Evolutionary conservation across 2,329 filamentous ascomycete genomes (phyloP), one percentile per base, ranked within the genome.

Genomic region (Pseudogymnoascus sp.): DNA sequence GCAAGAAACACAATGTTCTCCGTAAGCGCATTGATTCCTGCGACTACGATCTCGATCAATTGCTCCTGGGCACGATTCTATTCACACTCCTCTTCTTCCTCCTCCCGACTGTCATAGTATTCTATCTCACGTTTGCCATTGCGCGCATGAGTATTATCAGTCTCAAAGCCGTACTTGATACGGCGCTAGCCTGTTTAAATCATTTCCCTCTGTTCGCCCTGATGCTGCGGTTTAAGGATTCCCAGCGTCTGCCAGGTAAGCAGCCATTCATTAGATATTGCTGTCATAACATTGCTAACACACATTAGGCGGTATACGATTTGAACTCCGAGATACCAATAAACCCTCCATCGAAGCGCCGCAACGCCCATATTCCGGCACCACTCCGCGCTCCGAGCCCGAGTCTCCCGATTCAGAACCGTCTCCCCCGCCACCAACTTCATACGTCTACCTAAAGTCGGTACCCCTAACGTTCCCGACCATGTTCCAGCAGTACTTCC

Each of bases 11-110:
- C 73, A 99, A 99, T 69, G 89, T 99, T 14, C 84, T 99, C 21
- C 89, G 96, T 66, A 96, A 97, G 72, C 92, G 95, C 77, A 97
- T 99, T 71, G 95, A 99, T 74, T 96, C 93, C 56, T 99, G 95
- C 80, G 95, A 97, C 77, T 99, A 99, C 77, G 95, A 97, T 73
- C 84, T 99, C 23, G 95, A 99, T 73, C 96, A 99, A 77, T 84
- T 99, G 3, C 86, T 99, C 5, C 87, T 99, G 6, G 95, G 95
- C 65, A 99, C 95, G 0, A 97, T 99, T 65, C 80, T 99, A 18
- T 99, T 99, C 73, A 97, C 95, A 0, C 80, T 99, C 6, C 83
- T 99, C 1, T 96, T 96, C 77, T 99, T 97, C 75, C 82, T 99
- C 14, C 80, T 99, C 3, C 95, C 95, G 0, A 99, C 95, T 0